Conservation (phyloP, 257 asterid species). For the Datura wrightii region DNA sequence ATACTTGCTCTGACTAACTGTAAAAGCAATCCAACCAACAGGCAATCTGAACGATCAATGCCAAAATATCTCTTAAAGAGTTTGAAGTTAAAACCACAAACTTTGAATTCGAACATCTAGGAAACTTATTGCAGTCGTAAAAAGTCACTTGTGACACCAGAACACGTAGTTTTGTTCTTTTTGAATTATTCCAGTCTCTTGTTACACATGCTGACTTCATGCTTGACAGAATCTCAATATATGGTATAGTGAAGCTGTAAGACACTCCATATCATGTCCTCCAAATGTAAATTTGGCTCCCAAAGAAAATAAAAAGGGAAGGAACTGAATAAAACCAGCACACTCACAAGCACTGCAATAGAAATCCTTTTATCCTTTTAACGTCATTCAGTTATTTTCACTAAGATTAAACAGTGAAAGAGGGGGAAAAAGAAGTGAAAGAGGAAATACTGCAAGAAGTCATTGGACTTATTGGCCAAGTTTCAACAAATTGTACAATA, state of each 20-base stretch:
- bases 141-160: not conserved
- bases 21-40: not conserved
- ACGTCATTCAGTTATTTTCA: not conserved
- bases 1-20: no score
- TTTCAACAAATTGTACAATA: not conserved
- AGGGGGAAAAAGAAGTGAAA: not conserved
- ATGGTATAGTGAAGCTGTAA: not conserved
- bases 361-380: not conserved
- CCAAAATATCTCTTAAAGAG: not conserved
- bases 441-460: not conserved
- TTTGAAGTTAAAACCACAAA: not conserved
- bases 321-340: not conserved
- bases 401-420: not conserved
- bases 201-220: slow-evolving; percentile 9
- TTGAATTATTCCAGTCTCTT: not conserved
- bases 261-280: not conserved
- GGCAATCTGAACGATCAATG: not conserved
- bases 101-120: slow-evolving; percentile 15
- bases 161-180: not conserved
- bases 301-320: not conserved
- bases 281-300: not conserved
- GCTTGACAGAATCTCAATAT: not conserved
- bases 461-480: not conserved
- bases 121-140: not conserved
- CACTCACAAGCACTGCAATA: not conserved